Base-by-base conservation (phyloP, 2,329 filamentous ascomycete species). In the Dactylonectria estremocensis region DNA sequence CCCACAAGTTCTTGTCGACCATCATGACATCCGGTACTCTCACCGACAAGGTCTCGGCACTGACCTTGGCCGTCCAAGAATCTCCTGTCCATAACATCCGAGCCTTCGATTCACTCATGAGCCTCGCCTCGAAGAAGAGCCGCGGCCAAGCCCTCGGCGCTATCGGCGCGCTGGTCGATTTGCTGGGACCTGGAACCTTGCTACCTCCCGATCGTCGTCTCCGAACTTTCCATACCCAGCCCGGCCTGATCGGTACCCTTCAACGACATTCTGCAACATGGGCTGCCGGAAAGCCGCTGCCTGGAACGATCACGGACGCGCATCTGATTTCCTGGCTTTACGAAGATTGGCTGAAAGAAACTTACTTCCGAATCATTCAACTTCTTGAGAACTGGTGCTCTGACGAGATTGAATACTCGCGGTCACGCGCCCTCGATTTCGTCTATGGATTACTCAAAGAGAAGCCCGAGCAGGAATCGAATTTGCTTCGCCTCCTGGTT, bases 11-110 rank as follows among this genome's bases (percentile, higher is more conserved):
- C 85, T 91, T 98, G 86, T 94, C 95, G 1, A 97, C 95, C 18
- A 98, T 99, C 79, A 98, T 98, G 93, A 86, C 94, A 10, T 97
- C 95, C 2, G 96, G 96, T 85, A 99, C 97, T 10, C 89, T 98
- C 74, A 97, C 95, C 63, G 96, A 99, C 80, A 98, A 98, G 80
- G 92, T 98, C 49, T 99, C 96, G 3, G 97, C 96, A 3, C 85
- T 99, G 77, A 99, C 96, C 5, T 86, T 99, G 73, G 93, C 96
- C 63, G 91, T 98, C 13, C 97, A 99, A 83, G 96, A 99, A 81
- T 98, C 97, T 9, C 96, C 96, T 18, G 84, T 98, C 58, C 96
- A 99, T 81, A 98, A 95, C 69, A 91, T 90, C 70, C 95, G 96
- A 77, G 93, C 95, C 1, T 91, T 98, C 69, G 95, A 98, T 74